Evolutionary conservation across 2,329 filamentous ascomycete species (phyloP).

Genomic region (Penicillium sp.): DNA sequence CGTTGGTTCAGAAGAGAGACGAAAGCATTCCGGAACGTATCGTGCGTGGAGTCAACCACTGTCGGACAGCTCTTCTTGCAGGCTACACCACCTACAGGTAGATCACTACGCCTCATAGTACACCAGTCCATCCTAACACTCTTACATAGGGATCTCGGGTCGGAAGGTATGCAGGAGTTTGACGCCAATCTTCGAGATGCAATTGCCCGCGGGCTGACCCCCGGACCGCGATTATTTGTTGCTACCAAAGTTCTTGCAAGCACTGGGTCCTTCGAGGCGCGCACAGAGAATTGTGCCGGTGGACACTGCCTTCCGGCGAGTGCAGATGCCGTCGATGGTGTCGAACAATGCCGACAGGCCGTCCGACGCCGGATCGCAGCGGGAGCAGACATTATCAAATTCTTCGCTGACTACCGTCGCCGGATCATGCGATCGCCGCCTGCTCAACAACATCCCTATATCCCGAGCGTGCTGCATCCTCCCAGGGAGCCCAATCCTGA

Average conservation of each 20-base stretch:
- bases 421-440: neutral
- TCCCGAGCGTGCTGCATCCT: neutral
- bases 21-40: too few species aligned
- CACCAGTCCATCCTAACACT: too few species aligned
- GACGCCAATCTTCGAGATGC: neutral
- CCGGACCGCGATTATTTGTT: neutral
- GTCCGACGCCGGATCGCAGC: constrained; percentile 4
- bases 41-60: too few species aligned
- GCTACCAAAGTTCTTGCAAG: constrained; percentile 8
- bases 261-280: neutral
- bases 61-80: too few species aligned
- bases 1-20: too few species aligned
- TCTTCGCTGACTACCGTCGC: neutral
- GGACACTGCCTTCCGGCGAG: neutral
- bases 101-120: neutral
- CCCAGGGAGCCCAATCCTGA: neutral
- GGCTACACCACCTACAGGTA: too few species aligned
- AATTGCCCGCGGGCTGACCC: neutral
- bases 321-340: neutral
- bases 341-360: neutral
- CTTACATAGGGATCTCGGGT: neutral
- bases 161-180: neutral
- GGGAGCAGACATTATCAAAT: constrained; percentile 2
- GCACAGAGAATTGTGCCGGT: neutral
- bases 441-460: neutral